Base-by-base conservation (phyloP, 1,139 yeast genomes). In the Hyphopichia fennica region DNA sequence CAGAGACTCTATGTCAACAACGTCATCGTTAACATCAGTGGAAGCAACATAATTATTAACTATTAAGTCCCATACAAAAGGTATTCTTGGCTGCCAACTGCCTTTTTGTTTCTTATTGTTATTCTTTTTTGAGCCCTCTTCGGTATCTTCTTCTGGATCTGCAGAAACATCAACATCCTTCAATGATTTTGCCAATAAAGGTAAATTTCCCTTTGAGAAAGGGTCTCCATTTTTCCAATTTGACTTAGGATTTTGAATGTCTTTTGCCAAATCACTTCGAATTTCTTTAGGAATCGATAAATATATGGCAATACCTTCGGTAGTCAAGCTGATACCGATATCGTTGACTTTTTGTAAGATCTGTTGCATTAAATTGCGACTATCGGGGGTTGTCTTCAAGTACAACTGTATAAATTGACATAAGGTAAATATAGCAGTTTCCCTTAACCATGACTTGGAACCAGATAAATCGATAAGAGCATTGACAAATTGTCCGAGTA, bases 381-480 rank as follows among this genome's bases (percentile, higher is more conserved):
- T 57, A 9, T 44, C 46, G 2, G 18, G 31, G 10, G 25, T 13
- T 14, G 44, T 39, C 22, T 41, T 25, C 20, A 27, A 27, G 4
- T 33, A 34, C 29, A 33, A 44, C 18, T 45, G 43, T 9, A 72
- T 52, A 39, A 85, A 72, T 42, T 79, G 82, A 50, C 79, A 80
- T 39, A 91, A 68, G 1, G 95, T 84, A 56, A 75, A 87, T 50
- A 87, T 72, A 35, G 90, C 76, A 4, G 95, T 81, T 63, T 91
- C 97, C 46, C 96, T 71, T 37, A 91, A 76, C 98, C 98, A 91
- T 2, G 89, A 77, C 60, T 91, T 91, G 27, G 67, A 53, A 22
- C 70, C 60, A 0, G 95, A 78, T 45, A 91, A 68, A 19, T 76
- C 79, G n/a, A 87, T 61, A 33, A 87, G 57, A 29, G 69, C 60